Percentiles rank a stretch among this genome's conserved stretches.
Conservation (phyloP, 768 basidiomycete genomes). For the Suillus discolor region DNA sequence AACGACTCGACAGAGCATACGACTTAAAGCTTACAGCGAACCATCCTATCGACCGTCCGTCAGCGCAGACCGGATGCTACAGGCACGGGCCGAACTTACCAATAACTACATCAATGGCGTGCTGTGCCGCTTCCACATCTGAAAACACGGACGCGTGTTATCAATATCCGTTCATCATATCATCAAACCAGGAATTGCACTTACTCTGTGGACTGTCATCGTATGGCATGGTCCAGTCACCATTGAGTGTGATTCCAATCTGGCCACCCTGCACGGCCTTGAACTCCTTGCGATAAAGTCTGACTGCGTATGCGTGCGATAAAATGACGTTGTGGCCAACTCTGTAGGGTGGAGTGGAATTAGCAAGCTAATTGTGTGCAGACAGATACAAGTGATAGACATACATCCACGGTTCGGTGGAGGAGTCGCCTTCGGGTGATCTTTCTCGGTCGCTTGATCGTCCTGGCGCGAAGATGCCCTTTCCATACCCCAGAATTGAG, state of each 20-base stretch:
- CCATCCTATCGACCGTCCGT: slow-evolving; percentile 45
- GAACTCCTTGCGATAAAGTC: slow-evolving; percentile 68
- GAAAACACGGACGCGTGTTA: slow-evolving; percentile 8
- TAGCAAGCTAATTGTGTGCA: neutral
- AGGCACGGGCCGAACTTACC: slow-evolving; percentile 46
- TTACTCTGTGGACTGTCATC: slow-evolving; percentile 69
- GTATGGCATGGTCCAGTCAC: slow-evolving; percentile 76
- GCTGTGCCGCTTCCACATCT: slow-evolving; percentile 73
- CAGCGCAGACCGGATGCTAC: slow-evolving; percentile 22
- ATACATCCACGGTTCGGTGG: slow-evolving; percentile 72
- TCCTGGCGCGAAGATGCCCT: slow-evolving; percentile 73
- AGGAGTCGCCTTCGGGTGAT: slow-evolving; percentile 62
- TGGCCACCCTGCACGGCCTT: slow-evolving; percentile 61
- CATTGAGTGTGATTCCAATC: slow-evolving; percentile 82
- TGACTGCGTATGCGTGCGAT: slow-evolving; percentile 67
- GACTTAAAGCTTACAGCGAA: slow-evolving; percentile 47
- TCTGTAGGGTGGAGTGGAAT: slow-evolving; percentile 36
- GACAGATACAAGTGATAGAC: slow-evolving; percentile 25
- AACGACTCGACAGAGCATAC: neutral
- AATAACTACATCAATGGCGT: slow-evolving; percentile 72
- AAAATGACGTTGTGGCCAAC: slow-evolving; percentile 70
- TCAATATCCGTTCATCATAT: neutral
- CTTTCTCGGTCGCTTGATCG: slow-evolving; percentile 64
- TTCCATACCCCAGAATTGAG: slow-evolving; percentile 69
- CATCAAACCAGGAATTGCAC: slow-evolving; percentile 20